Percentiles rank a stretch among this genome's conserved stretches.
Conservation (phyloP, 2,329 filamentous ascomycete genomes). For the Capronia epimyces region DNA sequence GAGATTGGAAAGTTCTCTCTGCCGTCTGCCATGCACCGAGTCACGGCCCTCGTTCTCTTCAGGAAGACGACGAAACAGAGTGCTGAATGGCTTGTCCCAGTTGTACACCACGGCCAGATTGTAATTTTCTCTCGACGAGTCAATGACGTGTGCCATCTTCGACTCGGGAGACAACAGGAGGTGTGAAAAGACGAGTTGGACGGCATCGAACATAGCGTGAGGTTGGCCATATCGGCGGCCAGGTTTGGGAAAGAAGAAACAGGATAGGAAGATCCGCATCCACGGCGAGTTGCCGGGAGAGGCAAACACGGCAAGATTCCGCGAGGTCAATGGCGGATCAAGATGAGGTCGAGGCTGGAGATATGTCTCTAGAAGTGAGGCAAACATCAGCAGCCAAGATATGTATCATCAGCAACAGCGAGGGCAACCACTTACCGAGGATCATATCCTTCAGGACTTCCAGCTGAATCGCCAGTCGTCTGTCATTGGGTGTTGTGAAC, state of each 20-base stretch:
- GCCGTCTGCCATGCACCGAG: slow-evolving; percentile 19
- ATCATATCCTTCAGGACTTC: slow-evolving; percentile 29
- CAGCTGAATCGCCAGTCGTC: slow-evolving; percentile 32
- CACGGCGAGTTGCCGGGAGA: slow-evolving; percentile 21
- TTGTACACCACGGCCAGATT: slow-evolving; percentile 30
- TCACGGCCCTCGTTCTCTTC: neutral
- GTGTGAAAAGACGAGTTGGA: slow-evolving; percentile 33
- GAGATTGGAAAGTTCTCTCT: slow-evolving; percentile 11
- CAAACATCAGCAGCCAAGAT: neutral
- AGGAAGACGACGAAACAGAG: slow-evolving; percentile 27
- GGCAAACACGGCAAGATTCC: slow-evolving; percentile 24
- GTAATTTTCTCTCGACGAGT: slow-evolving; percentile 24
- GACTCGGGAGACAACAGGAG: slow-evolving; percentile 29
- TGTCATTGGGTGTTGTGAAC: slow-evolving; percentile 30
- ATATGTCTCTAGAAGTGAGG: slow-evolving; percentile 21
- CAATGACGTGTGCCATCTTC: slow-evolving; percentile 12
- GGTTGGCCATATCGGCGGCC: slow-evolving; percentile 15
- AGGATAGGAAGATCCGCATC: slow-evolving; percentile 23
- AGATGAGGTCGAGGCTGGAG: slow-evolving; percentile 8
- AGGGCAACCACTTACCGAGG: slow-evolving; percentile 19
- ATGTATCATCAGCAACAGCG: too few relatives aligned
- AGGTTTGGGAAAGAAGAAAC: slow-evolving; percentile 15
- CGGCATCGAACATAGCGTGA: slow-evolving; percentile 25
- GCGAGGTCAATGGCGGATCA: slow-evolving; percentile 16
- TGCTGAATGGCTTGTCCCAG: slow-evolving; percentile 26